phyloP scores from a whole-genome alignment of 768 basidiomycete genomes.

The Tylopilus sp. region DNA sequence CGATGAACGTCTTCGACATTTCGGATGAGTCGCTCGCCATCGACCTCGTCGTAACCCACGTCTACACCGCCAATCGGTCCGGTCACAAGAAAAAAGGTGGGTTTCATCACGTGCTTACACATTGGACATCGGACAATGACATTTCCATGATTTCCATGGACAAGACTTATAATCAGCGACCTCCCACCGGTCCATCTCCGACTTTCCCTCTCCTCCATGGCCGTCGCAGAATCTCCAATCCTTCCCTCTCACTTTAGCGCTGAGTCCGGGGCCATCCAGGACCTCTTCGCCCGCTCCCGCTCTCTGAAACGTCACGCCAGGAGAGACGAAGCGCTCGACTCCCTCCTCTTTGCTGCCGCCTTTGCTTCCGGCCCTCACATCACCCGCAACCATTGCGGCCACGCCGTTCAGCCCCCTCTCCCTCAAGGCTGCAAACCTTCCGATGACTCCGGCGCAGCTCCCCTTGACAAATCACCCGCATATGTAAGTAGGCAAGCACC shows the following conservation, averaged over 20 bases:
- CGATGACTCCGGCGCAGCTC: slow-evolving; percentile 35
- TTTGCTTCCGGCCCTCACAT: slow-evolving; percentile 71
- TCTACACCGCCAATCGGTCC: too few species aligned
- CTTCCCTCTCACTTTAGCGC: slow-evolving; percentile 26
- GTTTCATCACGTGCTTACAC: background rate
- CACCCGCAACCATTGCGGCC: slow-evolving; percentile 83
- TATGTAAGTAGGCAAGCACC: slow-evolving; percentile 79
- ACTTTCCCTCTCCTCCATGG: slow-evolving; percentile 12
- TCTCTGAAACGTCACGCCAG: slow-evolving; percentile 38
- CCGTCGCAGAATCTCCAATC: slow-evolving; percentile 29
- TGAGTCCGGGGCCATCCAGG: slow-evolving; percentile 58
- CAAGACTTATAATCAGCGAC: slow-evolving; percentile 6
- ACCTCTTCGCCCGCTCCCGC: slow-evolving; percentile 58
- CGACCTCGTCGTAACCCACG: too few species aligned
- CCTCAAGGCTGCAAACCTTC: slow-evolving; percentile 49
- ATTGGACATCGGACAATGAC: background rate
- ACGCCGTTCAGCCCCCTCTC: slow-evolving; percentile 65
- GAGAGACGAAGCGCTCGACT: slow-evolving; percentile 73
- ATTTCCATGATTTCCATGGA: background rate
- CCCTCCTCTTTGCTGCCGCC: slow-evolving; percentile 74
- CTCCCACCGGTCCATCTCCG: background rate
- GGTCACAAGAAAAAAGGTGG: too few species aligned
- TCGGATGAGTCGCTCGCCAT: too few species aligned
- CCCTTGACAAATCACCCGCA: slow-evolving; percentile 45
- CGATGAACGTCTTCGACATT: too few species aligned